Evolutionary conservation across 2,329 filamentous ascomycete species (phyloP).

Genomic region (Ceratocystis cacaofunesta): DNA sequence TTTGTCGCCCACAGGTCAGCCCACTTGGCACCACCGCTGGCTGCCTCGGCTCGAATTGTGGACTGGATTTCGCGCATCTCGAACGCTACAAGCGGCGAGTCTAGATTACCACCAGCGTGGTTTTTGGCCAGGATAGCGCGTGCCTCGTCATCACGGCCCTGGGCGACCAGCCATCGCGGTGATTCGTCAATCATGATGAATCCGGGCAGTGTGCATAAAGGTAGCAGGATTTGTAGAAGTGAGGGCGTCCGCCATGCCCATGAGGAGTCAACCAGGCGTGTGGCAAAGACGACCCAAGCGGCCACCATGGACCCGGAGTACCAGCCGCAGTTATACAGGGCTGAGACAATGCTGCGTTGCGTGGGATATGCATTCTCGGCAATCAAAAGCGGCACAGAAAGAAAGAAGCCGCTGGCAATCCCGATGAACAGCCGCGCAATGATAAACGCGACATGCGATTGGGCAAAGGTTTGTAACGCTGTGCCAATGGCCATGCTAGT

Average conservation of each 20-base stretch:
- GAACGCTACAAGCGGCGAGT: constrained; percentile 38
- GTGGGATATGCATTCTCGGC: constrained; percentile 49
- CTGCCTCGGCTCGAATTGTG: constrained; percentile 41
- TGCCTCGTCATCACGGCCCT: constrained; percentile 24
- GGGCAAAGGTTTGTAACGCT: constrained; percentile 22
- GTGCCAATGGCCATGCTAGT: constrained; percentile 28
- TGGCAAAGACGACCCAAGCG: constrained; percentile 31
- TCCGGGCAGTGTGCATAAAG: constrained; percentile 26
- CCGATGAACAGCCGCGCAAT: constrained; percentile 36
- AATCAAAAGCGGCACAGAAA: constrained; percentile 48
- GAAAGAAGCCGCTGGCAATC: constrained; percentile 33
- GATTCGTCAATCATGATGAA: constrained; percentile 23
- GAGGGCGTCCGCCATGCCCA: constrained; percentile 29
- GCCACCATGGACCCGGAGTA: constrained; percentile 32
- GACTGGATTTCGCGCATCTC: constrained; percentile 47
- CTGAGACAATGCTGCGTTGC: constrained; percentile 46
- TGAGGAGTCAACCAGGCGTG: constrained; percentile 23
- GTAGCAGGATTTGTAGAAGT: constrained; percentile 28
- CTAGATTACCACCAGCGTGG: constrained; percentile 36
- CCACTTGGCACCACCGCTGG: constrained; percentile 36
- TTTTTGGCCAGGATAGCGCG: constrained; percentile 27
- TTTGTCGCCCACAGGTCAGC: constrained; percentile 34
- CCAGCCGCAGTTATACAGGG: constrained; percentile 36
- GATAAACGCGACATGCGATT: constrained; percentile 37
- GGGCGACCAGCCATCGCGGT: constrained; percentile 24